A percentile compares a stretch with the other conserved stretches of the same genome.
These are phyloP conservation scores for Oxyria digyna DNA, from an alignment of 148 eudicot genomes.

Conservation along the genomic window DNA sequence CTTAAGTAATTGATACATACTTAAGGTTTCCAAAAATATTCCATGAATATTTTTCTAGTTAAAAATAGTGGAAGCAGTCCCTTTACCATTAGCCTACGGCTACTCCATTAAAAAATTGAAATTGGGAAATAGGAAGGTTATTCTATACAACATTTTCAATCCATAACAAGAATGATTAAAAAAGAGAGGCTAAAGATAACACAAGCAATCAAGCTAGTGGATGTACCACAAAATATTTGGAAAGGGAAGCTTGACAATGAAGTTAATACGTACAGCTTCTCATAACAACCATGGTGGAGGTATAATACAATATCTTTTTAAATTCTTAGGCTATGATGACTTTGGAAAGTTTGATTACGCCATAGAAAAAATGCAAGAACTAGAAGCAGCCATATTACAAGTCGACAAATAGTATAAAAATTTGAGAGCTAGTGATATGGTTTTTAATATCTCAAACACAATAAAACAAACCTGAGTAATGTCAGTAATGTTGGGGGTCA, in stretches of 20 bases:
- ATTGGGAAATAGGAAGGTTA: neutral
- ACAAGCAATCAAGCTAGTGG: neutral
- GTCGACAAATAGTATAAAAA: neutral
- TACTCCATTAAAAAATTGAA: too few species aligned
- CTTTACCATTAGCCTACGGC: too few species aligned
- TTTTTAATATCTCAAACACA: neutral
- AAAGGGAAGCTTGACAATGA: neutral
- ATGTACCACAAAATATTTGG: neutral
- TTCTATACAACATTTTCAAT: neutral
- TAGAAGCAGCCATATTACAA: neutral
- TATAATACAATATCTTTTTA: neutral
- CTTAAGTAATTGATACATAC: neutral
- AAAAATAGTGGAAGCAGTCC: neutral
- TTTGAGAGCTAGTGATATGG: neutral
- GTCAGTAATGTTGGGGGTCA: conserved; percentile 96
- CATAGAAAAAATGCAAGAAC: neutral
- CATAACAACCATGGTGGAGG: neutral
- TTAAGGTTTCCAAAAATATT: neutral
- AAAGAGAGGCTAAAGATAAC: neutral
- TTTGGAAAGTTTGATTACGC: neutral
- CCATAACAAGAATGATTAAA: neutral
- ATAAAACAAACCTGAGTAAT: conserved; percentile 55
- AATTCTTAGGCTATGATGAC: neutral
- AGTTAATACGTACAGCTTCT: neutral
- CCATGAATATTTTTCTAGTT: neutral